A percentile compares a stretch with the other conserved stretches of the same genome.
These are phyloP conservation scores for Hibiscus trionum DNA, from an alignment of 345 rosid genomes.

Conservation along the genomic window DNA sequence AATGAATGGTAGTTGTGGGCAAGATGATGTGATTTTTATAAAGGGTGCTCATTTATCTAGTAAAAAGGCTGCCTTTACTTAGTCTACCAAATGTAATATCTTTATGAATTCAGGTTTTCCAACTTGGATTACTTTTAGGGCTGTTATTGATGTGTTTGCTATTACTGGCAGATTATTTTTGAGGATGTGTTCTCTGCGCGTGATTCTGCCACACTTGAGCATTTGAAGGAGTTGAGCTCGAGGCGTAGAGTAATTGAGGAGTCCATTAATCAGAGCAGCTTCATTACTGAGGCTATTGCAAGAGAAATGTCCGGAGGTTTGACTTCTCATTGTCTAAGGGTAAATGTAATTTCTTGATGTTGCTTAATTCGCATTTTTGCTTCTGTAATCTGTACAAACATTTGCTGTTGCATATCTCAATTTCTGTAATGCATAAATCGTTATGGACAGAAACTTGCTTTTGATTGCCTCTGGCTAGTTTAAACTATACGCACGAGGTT, in stretches of 20 bases:
- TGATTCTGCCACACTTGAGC: conserved; percentile 50
- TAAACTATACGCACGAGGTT: not conserved
- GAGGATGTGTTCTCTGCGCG: conserved; percentile 42
- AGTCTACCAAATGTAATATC: not conserved
- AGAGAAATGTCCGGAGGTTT: conserved; percentile 69
- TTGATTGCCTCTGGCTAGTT: not conserved
- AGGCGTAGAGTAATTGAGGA: conserved; percentile 58
- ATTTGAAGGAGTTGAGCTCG: conserved; percentile 52
- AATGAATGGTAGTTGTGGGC: not conserved
- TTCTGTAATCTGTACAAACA: not conserved
- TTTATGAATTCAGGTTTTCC: not conserved
- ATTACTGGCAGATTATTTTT: conserved; percentile 43
- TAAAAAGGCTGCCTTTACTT: not conserved
- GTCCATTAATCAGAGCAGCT: conserved; percentile 53
- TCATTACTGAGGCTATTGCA: conserved; percentile 49
- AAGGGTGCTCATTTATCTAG: not conserved
- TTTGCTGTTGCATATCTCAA: not conserved
- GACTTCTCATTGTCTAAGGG: conserved; percentile 51
- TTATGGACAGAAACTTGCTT: not conserved
- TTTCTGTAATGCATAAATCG: not conserved
- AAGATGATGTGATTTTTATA: not conserved
- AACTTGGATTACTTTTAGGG: not conserved
- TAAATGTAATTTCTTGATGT: conserved; percentile 14
- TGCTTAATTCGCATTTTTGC: not conserved
- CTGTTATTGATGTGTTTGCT: not conserved